Evolutionary conservation across 345 rosid species (phyloP), one percentile per base, ranked within the genome.

Genomic region (Sonneratia alba): DNA sequence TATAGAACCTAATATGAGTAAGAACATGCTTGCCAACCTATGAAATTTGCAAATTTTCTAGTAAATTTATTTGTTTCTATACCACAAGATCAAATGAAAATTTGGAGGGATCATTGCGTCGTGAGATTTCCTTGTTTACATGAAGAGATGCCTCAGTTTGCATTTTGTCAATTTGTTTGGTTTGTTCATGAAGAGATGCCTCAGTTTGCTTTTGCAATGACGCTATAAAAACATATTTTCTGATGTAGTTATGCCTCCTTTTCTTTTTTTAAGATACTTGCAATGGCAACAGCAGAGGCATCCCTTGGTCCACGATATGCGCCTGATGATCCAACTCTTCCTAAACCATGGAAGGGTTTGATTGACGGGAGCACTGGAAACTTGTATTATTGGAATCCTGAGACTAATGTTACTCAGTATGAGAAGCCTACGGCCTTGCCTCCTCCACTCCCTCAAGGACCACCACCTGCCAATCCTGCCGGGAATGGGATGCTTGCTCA

Each of bases 301-400:
- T 76, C 93, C 71, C 75, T 80, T 67, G 99, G 96, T 70, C 97
- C 96, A 1, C 79, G 96, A 36, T 95, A 87, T 80, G 97, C 97
- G 5, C 99, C 97, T 0, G 99, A 92, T 61, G 99, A 95, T 68
- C 97, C 97, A 11, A 84, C 89, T 40, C 96, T 95, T 79, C 99
- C 99, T 2, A 84, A 87, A 77, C 97, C 99, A n/a, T 95, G 99
- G 99, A 83, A 81, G 78, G 97, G 97, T 40, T 75, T 95, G 80
- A 90, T 95, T 66, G 99, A 95, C 79, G 97, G 97, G 45, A 89
- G 86, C 82, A 88, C 89, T 0, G 94, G 92, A 40, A 55, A 84
- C 69, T 47, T 87, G n/a, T 94, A 94, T 76, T 94, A 86, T 70
- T 94, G 98, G 99, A 90, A 95, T 80, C 99, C 97, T 22, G 99